phyloP scores from a whole-genome alignment of 164 flowering plant genomes.

The Echeveria elegans region DNA sequence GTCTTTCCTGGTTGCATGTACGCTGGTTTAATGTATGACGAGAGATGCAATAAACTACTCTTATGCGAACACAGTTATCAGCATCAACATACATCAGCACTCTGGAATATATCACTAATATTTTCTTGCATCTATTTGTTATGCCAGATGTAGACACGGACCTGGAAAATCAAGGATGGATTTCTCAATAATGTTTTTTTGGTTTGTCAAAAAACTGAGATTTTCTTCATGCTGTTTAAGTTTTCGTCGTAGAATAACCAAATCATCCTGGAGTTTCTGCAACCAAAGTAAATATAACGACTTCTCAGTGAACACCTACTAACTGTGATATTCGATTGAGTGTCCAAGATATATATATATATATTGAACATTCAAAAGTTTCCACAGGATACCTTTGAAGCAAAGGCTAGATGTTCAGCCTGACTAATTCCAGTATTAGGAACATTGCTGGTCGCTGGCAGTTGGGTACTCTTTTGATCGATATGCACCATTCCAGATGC shows the following conservation, averaged over 20 bases:
- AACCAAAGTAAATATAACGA: background rate
- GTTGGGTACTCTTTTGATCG: constrained; percentile 19
- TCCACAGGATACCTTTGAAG: constrained; percentile 34
- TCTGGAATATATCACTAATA: too few relatives aligned
- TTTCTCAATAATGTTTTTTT: constrained; percentile 44
- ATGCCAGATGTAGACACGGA: constrained; percentile 13
- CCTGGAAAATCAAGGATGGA: constrained; percentile 77
- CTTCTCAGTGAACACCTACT: background rate
- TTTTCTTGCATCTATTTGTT: too few relatives aligned
- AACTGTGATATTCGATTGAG: background rate
- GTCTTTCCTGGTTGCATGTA: too few relatives aligned
- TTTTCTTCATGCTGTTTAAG: constrained; percentile 71
- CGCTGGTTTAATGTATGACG: too few relatives aligned
- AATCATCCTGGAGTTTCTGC: constrained; percentile 69
- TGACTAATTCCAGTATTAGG: constrained; percentile 28
- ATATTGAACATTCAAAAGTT: background rate
- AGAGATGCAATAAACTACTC: too few relatives aligned
- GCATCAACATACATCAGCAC: too few relatives aligned
- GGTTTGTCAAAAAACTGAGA: constrained; percentile 36
- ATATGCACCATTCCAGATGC: constrained; percentile 22
- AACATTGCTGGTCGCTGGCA: constrained; percentile 17
- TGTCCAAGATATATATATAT: background rate
- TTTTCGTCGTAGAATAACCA: constrained; percentile 39
- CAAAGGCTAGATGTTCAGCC: constrained; percentile 18
- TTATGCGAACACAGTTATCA: too few relatives aligned